Base-by-base conservation (phyloP, 345 rosid genomes). In the Odontarrhena argentea region DNA sequence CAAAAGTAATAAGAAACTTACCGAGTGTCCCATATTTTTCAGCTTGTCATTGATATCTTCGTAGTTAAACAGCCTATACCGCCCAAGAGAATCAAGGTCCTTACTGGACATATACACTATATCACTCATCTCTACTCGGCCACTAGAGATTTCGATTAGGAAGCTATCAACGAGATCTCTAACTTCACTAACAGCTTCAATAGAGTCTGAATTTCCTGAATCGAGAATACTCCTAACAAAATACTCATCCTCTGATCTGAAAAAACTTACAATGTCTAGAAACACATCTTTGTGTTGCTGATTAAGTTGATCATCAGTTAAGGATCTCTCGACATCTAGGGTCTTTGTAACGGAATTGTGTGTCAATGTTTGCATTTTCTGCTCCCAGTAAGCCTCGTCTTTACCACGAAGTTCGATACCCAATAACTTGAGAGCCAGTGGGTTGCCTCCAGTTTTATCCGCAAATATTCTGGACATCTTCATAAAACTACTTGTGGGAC, bases 381-480 rank as follows among this genome's bases (percentile, higher is more conserved):
- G 25, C 59, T 61, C 43, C 84, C 78, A 73, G 7, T 52, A 24
- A 3, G 10, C 8, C 22, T 18, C 34, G 6, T 9, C 41, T 40
- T 42, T 64, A 4, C 18, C 51, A 10, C 10, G 26, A 0, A 75
- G 55, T n/a, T 10, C 42, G 0, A 48, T 55, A 3, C 80, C 78
- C 4, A 78, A 8, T 32, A 65, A 48, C 55, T 65, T 73, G 24
- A 81, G 74, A 32, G 82, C 79, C 15, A 62, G 36, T 11, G 80
- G 86, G 36, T 74, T 35, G 0, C 85, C 83, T 13, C 44, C 11
- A 42, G 63, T 78, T 58, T 74, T 57, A 6, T 30, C 14, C 14
- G 68, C 55, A 15, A 74, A 56, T 4, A 0, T 11, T 2, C 30
- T 58, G 2, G 78, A 30, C 2, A 74, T 15, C 12, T 3, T 2